These are phyloP conservation scores for Botrytis aclada DNA, from an alignment of 2,329 filamentous ascomycete genomes.

Conservation along the genomic window DNA sequence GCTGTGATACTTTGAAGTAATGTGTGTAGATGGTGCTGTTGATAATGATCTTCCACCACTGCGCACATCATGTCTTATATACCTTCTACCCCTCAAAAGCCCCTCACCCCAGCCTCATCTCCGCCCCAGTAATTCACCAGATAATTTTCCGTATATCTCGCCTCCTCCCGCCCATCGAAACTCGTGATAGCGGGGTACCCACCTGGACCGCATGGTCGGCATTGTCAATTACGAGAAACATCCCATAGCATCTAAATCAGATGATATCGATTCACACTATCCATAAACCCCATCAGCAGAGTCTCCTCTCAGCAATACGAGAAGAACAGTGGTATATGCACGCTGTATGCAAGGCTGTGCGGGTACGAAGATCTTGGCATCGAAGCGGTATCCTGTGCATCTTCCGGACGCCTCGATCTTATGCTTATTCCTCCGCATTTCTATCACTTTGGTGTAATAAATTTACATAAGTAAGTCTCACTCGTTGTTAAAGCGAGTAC, in stretches of 20 bases:
- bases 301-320: background rate
- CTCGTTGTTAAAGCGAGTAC: background rate
- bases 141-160: background rate
- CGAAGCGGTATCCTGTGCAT: background rate
- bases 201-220: background rate
- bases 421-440: background rate
- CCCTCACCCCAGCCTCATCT: background rate
- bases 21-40: background rate
- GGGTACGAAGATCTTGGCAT: background rate
- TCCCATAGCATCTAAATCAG: background rate
- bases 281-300: background rate
- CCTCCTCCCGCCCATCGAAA: background rate
- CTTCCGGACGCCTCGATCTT: background rate
- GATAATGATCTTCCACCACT: background rate
- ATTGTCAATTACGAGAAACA: background rate
- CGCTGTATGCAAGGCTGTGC: background rate
- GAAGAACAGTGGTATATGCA: background rate
- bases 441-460: background rate
- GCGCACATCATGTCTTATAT: slow-evolving; percentile 10
- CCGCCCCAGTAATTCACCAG: background rate
- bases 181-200: slow-evolving; percentile 15
- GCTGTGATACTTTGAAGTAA: background rate
- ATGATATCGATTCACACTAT: background rate
- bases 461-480: background rate
- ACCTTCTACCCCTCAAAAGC: background rate